Base-by-base conservation (phyloP, 768 basidiomycete species). In the Artomyces pyxidatus region DNA sequence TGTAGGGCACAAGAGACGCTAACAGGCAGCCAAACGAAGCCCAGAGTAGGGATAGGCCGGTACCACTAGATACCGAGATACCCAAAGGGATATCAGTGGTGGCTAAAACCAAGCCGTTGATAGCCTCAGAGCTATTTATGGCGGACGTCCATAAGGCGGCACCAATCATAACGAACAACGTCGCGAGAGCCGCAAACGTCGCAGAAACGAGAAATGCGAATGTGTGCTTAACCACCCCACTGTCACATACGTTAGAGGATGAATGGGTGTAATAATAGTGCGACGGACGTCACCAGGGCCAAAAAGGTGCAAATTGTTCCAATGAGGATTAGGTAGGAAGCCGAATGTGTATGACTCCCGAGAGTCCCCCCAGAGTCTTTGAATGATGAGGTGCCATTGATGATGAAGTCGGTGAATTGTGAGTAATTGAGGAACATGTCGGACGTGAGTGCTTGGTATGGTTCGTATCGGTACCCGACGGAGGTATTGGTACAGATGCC, bases 71-170 rank as follows among this genome's bases (percentile, higher is more conserved):
- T 7, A 88, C 74, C 11, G 68, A 61, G 37, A 91, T 84, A 32
- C 85, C 88, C 28, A 88, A 61, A 3, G 73, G 64, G 17, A 73
- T 59, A 27, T 65, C 63, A 43, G 61, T 58, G 29, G 58, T 54
- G 23, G 66, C 67, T 42, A 82, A 64, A 27, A 73, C 54, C 51
- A 77, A 55, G 23, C 65, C 59, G 58, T 88, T 88, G 53, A 90
- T 69, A 14, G 67, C 65, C 58, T 80, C 70, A 1, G 75, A 69
- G 58, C 81, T 83, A 55, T 80, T 76, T 44, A 90, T 72, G 44
- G 88, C 71, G 39, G 80, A 75, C 4, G 88, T 88, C 88, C 88
- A 91, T 51, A 89, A 80, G 39, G 77, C 73, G 14, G 81, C 80
- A 22, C 78, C 85, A 37, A 83, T 78, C 42, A 91, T 70, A 41